A percentile compares a stretch with the other conserved stretches of the same genome.
Conservation (phyloP, 2,329 filamentous ascomycete genomes). For the Pyricularia sp. region DNA sequence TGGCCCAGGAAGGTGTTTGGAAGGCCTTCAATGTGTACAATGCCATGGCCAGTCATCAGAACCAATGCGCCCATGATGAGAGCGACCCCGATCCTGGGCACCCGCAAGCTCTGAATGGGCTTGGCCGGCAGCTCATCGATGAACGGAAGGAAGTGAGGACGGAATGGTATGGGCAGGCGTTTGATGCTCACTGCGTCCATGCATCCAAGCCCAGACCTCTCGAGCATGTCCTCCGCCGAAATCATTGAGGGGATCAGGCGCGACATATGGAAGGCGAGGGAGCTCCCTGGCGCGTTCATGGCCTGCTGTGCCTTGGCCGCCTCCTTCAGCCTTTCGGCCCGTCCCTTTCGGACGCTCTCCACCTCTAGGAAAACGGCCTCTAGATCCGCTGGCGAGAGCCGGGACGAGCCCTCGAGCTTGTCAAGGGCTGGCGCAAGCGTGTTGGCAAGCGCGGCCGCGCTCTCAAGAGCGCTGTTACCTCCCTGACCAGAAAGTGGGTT, state of each 20-base stretch:
- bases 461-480: constrained; percentile 17
- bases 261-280: not conserved
- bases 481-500: constrained; percentile 16
- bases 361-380: not conserved
- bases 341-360: not conserved
- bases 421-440: constrained; percentile 6
- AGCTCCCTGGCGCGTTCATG: not conserved
- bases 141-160: constrained; percentile 6
- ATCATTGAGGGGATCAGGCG: not conserved
- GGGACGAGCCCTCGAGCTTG: not conserved
- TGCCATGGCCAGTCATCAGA: not conserved
- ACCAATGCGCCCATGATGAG: not conserved
- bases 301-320: not conserved
- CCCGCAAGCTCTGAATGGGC: not conserved
- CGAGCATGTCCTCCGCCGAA: not conserved
- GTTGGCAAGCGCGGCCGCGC: constrained; percentile 13
- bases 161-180: constrained; percentile 1
- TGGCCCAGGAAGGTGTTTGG: not conserved
- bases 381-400: not conserved
- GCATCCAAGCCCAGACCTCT: not conserved
- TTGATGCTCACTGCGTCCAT: not conserved
- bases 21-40: not conserved
- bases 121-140: constrained; percentile 9
- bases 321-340: not conserved
- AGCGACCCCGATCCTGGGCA: not conserved